Percentiles rank a stretch among this genome's conserved stretches.
Conservation (phyloP, 495 filamentous ascomycete genomes). For the Rhypophila decipiens region DNA sequence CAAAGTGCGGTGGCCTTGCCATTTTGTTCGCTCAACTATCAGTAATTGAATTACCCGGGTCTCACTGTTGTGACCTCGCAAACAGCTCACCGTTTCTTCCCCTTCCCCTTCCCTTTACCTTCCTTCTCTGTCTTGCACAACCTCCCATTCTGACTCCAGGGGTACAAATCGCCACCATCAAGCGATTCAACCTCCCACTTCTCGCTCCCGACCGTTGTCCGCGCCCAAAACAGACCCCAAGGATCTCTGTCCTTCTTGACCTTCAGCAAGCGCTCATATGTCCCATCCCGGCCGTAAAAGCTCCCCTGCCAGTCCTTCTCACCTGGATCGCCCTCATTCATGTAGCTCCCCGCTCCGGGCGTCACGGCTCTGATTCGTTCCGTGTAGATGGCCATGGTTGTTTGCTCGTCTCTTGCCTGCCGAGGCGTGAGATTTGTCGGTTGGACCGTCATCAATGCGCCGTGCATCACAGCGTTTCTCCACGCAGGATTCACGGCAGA, state of each 20-base stretch:
- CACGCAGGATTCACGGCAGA: conserved; percentile 49
- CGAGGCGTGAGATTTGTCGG: conserved; percentile 15
- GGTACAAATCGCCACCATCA: conserved; percentile 26
- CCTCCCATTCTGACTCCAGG: conserved; percentile 25
- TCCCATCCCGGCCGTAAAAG: conserved; percentile 49
- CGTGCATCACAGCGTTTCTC: conserved; percentile 47
- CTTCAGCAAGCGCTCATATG: conserved; percentile 41
- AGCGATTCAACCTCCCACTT: conserved; percentile 30
- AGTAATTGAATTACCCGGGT: too few species aligned
- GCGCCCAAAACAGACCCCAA: conserved; percentile 45
- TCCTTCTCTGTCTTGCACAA: conserved; percentile 14
- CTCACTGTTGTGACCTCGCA: too few species aligned
- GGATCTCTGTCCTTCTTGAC: conserved; percentile 51
- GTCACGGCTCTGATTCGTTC: conserved; percentile 22
- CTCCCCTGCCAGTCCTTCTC: conserved; percentile 53
- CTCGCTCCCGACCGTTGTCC: conserved; percentile 48
- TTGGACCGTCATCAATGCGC: conserved; percentile 31
- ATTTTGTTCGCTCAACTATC: too few species aligned
- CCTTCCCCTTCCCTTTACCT: background rate
- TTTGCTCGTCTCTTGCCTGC: conserved; percentile 16
- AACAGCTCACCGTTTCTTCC: background rate
- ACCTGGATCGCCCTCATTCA: conserved; percentile 46
- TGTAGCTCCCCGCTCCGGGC: conserved; percentile 33
- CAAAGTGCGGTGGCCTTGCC: too few species aligned
- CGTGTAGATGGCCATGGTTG: conserved; percentile 14